Evolutionary conservation across 768 basidiomycete genomes (phyloP).

Genomic region (Naganishia onofrii): DNA sequence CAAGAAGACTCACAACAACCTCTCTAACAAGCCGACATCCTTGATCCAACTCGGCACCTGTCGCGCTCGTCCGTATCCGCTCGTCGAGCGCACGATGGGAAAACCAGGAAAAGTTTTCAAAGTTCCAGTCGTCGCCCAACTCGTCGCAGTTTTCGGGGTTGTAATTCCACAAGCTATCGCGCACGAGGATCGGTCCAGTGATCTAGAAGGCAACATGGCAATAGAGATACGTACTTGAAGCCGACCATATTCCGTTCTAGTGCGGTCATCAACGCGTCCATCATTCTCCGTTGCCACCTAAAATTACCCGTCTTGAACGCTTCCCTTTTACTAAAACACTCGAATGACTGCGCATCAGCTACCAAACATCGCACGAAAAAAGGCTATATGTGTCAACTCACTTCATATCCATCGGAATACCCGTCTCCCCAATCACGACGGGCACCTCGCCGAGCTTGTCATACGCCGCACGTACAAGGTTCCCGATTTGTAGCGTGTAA

Average conservation of each 20-base stretch:
- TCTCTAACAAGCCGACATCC: conserved; percentile 74
- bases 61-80: conserved; percentile 57
- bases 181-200: neutral
- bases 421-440: conserved; percentile 85
- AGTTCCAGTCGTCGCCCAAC: conserved; percentile 83
- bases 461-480: conserved; percentile 69
- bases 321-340: conserved; percentile 62
- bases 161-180: conserved; percentile 82
- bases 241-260: conserved; percentile 73
- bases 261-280: conserved; percentile 86
- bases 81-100: conserved; percentile 51
- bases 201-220: too few relatives aligned
- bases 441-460: conserved; percentile 74
- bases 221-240: conserved; percentile 71
- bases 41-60: conserved; percentile 68
- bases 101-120: conserved; percentile 97
- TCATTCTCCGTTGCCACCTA: conserved; percentile 81
- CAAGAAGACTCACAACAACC: conserved; percentile 58
- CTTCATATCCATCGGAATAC: conserved; percentile 98
- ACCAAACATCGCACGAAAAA: too few relatives aligned
- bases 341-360: neutral
- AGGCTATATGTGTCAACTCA: too few relatives aligned
- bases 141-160: conserved; percentile 80
- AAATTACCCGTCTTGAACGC: conserved; percentile 74
- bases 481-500: conserved; percentile 74